Evolutionary conservation across 371 early-diverging fungal species (phyloP).

Genomic region (Apophysomyces trapeziformis): DNA sequence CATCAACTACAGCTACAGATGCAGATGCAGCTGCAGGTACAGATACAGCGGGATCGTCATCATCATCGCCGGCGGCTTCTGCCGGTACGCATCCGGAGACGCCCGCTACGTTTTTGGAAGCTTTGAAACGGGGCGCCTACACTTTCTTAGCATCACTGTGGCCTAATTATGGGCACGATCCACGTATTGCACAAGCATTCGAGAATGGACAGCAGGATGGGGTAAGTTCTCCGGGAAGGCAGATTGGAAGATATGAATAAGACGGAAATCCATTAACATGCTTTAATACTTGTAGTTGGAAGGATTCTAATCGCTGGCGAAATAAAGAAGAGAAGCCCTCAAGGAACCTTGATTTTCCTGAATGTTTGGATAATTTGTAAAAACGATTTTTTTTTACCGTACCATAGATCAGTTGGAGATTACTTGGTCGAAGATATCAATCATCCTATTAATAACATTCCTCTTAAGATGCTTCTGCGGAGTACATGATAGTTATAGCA

Average conservation of each 20-base stretch:
- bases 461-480: no score
- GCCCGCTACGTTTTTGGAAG: constrained; percentile 12
- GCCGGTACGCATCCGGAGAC: neutral
- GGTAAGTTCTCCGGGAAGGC: constrained; percentile 3
- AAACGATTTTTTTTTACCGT: no score
- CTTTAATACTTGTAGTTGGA: neutral
- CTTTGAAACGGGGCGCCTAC: constrained; percentile 41
- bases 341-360: neutral
- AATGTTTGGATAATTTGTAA: neutral
- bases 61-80: neutral
- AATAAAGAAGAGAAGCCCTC: neutral
- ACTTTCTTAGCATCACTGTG: constrained; percentile 50
- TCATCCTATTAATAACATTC: no score
- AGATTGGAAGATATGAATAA: neutral
- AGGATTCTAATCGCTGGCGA: neutral
- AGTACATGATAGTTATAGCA: no score
- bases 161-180: constrained; percentile 49
- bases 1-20: neutral
- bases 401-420: no score
- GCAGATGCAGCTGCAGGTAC: neutral
- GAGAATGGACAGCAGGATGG: constrained; percentile 39
- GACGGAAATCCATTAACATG: neutral
- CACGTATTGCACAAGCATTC: constrained; percentile 45
- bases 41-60: neutral
- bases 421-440: no score